Evolutionary conservation across 2,329 filamentous ascomycete genomes (phyloP).

Genomic region (Trichoderma harzianum): DNA sequence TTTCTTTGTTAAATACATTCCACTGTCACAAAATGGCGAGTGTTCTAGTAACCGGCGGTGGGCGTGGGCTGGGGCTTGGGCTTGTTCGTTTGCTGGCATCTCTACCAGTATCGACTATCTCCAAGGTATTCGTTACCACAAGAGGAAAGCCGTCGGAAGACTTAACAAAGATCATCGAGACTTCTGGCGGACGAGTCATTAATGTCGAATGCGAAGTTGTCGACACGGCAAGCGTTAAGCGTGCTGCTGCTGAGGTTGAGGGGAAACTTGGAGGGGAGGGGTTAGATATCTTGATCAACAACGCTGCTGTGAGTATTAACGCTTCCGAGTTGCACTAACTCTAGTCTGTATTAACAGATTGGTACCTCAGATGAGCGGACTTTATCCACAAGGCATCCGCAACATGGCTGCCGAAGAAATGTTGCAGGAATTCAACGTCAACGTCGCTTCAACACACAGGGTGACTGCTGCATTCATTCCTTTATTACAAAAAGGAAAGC

Average conservation of each 20-base stretch:
- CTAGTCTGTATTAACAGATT: neutral
- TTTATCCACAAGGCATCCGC: neutral
- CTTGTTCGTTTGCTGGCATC: neutral
- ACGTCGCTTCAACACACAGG: neutral
- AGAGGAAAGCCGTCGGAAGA: neutral
- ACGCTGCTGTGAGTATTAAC: neutral
- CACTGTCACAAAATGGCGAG: neutral
- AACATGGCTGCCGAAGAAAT: neutral
- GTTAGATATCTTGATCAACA: neutral
- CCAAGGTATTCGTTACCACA: neutral
- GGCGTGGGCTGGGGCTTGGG: neutral
- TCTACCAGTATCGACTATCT: neutral
- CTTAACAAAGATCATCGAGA: neutral
- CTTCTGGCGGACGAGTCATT: neutral
- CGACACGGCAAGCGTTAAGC: neutral
- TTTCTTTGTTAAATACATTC: neutral
- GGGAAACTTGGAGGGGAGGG: neutral
- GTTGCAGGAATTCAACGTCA: neutral
- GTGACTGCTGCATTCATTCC: neutral
- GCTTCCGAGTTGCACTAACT: neutral
- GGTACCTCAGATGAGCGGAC: neutral
- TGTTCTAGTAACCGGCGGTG: neutral
- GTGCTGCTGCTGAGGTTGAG: neutral
- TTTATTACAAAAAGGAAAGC: neutral
- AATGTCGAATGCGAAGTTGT: neutral